A percentile compares a stretch with the other conserved stretches of the same genome.
Conservation (phyloP, 106 monocot genomes). For the Allium fistulosum region DNA sequence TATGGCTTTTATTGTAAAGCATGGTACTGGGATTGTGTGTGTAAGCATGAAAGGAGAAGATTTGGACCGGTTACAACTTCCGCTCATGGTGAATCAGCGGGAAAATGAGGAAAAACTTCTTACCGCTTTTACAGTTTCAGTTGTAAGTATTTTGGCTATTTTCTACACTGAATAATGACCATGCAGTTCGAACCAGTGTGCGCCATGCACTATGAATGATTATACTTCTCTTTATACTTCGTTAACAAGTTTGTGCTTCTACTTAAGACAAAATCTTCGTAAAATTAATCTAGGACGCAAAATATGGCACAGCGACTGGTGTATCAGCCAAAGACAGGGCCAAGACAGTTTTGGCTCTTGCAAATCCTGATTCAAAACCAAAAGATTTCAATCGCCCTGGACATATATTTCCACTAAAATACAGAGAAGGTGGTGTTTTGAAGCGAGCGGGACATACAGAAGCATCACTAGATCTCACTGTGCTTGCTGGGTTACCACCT, state of each 20-base stretch:
- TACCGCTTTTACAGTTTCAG: conserved; percentile 89
- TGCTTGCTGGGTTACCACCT: conserved; percentile 74
- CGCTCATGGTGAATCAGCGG: conserved; percentile 68
- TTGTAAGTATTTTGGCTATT: conserved; percentile 32
- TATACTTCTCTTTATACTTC: no score
- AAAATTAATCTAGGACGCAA: conserved; percentile 31
- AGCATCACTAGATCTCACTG: conserved; percentile 83
- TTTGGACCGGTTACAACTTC: conserved; percentile 75
- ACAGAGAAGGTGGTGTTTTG: conserved; percentile 91
- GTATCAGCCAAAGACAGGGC: conserved; percentile 94
- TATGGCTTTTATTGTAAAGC: conserved; percentile 88
- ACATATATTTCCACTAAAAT: conserved; percentile 91
- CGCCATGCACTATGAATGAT: no score
- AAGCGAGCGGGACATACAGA: conserved; percentile 98
- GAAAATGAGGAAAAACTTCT: conserved; percentile 84
- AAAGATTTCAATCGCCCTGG: conserved; percentile 88
- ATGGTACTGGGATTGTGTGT: conserved; percentile 94
- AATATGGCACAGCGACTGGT: conserved; percentile 85
- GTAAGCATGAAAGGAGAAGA: conserved; percentile 97
- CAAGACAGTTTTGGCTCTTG: conserved; percentile 63
- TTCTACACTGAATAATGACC: no score
- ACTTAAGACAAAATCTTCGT: no score
- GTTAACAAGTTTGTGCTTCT: no score
- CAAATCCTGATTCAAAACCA: conserved; percentile 68
- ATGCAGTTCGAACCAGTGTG: no score